Conservation (phyloP, 345 rosid species). For the Murraya paniculata region DNA sequence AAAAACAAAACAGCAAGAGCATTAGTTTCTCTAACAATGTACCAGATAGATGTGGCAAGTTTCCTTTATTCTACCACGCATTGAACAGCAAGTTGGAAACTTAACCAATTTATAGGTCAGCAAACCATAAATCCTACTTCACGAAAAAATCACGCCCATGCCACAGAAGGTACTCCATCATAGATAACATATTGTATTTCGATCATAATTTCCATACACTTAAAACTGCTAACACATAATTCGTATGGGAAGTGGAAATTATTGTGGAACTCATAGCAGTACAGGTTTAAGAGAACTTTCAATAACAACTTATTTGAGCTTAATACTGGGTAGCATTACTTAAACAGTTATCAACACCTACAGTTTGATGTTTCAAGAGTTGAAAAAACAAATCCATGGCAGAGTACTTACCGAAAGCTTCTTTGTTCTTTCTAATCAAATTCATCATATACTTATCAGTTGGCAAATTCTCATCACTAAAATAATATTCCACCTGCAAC, state of each 20-base stretch:
- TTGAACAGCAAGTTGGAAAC: background rate
- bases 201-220: background rate
- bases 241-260: background rate
- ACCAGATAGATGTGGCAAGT: background rate
- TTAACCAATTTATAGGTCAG: background rate
- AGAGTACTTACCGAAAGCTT: conserved; percentile 67
- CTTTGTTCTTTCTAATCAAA: conserved; percentile 69
- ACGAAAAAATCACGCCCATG: background rate
- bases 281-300: background rate
- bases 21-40: background rate
- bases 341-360: background rate
- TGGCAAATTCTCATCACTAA: conserved; percentile 86
- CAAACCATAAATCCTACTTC: background rate
- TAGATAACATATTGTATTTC: background rate
- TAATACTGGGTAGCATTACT: background rate
- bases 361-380: background rate
- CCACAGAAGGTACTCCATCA: background rate
- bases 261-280: background rate
- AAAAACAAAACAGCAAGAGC: background rate
- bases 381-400: background rate
- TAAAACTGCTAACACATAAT: background rate
- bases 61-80: background rate
- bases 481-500: conserved; percentile 85
- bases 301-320: background rate
- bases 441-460: conserved; percentile 67